These are phyloP conservation scores for Saussurea involucrata DNA, from an alignment of 129 eudicot genomes.

Conservation along the genomic window DNA sequence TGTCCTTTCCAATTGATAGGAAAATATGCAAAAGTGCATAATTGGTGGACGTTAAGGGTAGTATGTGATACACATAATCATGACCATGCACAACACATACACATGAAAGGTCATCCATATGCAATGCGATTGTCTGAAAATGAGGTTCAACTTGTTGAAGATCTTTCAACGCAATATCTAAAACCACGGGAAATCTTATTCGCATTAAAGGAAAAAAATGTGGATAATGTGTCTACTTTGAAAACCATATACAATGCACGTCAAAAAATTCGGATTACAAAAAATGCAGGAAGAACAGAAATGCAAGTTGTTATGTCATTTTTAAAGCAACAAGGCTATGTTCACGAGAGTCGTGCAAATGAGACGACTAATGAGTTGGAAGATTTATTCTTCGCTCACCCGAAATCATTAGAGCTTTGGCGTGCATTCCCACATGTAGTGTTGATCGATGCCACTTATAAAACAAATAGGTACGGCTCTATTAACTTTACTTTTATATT, in stretches of 20 bases:
- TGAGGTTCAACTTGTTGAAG: neutral
- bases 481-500: neutral
- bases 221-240: neutral
- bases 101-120: neutral
- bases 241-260: slow-evolving; percentile 7
- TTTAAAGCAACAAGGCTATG: neutral
- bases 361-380: slow-evolving; percentile 1
- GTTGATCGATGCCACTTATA: slow-evolving; percentile 1
- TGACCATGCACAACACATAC: neutral
- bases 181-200: neutral
- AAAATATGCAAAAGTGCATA: neutral
- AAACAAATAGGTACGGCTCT: neutral
- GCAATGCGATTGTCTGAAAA: slow-evolving; percentile 9
- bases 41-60: neutral
- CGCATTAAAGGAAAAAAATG: neutral
- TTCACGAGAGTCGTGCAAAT: neutral
- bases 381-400: neutral
- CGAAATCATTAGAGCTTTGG: neutral
- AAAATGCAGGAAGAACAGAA: neutral
- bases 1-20: neutral
- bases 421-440: neutral
- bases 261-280: neutral
- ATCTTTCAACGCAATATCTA: neutral
- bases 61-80: slow-evolving; percentile 8
- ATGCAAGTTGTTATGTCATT: neutral